Evolutionary conservation across 495 filamentous ascomycete species (phyloP).

Genomic region (Bryoglossum gracile): DNA sequence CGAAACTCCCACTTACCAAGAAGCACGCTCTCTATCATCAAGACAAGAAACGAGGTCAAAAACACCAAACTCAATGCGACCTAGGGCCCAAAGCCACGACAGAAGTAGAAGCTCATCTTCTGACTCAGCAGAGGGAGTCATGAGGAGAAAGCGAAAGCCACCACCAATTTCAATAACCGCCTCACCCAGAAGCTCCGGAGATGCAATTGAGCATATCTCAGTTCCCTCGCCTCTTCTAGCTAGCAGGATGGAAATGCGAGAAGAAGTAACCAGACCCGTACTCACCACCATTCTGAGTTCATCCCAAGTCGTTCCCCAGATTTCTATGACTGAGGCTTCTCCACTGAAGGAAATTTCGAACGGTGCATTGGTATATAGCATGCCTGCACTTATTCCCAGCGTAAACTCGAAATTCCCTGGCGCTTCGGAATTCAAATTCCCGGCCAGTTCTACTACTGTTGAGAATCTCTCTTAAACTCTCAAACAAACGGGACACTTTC

Average conservation of each 20-base stretch:
- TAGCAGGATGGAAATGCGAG: constrained; percentile 3
- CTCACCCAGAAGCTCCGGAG: constrained; percentile 6
- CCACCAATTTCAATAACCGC: constrained; percentile 13
- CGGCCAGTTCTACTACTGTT: not conserved
- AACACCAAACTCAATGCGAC: constrained; percentile 1
- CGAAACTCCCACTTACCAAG: constrained; percentile 15
- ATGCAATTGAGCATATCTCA: constrained; percentile 13
- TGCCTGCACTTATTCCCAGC: constrained; percentile 16
- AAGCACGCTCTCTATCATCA: constrained; percentile 7
- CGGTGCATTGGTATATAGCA: constrained; percentile 7
- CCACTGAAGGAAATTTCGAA: constrained; percentile 7
- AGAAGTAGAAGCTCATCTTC: constrained; percentile 14
- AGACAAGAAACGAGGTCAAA: constrained; percentile 2
- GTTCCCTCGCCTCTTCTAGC: constrained; percentile 1
- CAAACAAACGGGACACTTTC: not conserved
- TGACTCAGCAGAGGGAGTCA: constrained; percentile 4
- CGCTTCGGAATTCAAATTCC: constrained; percentile 4
- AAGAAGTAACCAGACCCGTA: constrained; percentile 9
- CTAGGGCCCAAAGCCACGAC: constrained; percentile 3
- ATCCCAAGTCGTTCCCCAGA: constrained; percentile 5
- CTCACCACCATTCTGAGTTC: constrained; percentile 18
- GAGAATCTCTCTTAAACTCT: not conserved
- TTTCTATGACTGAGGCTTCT: not conserved
- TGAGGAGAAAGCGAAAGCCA: constrained; percentile 15
- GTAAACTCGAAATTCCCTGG: constrained; percentile 15